Evolutionary conservation across 768 basidiomycete genomes (phyloP), one percentile per base, ranked within the genome.

Genomic region (Naematelia encephala): DNA sequence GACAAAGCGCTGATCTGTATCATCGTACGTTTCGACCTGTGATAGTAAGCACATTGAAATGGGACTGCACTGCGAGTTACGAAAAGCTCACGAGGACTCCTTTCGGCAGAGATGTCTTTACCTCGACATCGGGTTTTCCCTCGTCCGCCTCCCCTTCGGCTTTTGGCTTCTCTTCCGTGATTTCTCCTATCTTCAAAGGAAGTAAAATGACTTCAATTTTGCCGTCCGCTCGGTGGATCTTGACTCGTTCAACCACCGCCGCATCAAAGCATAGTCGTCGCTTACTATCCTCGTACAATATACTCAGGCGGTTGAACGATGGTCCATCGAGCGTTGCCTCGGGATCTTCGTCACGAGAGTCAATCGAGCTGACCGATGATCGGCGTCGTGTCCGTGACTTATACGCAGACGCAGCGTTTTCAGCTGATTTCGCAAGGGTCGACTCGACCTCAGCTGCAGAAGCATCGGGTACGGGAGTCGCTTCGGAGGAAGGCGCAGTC

Each of bases 281-380:
- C 59, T 87, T 87, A 51, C 91, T 91, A 45, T 87, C 87, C 56
- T 91, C 91, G 77, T 96, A 99, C 0, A 94, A 88, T 75, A 98
- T 91, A 5, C 93, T 96, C n/a, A 99, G 64, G 19, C 81, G 70
- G 56, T 81, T 78, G n/a, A 68, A 60, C 5, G 66, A 64, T 1
- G 76, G 77, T 47, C 51, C 43, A 25, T 21, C 26, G 21, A 59
- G 12, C 4, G 54, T 48, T 51, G 13, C 13, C 25, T 27, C 3
- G 10, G 55, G 26, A 56, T 48, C 48, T 30, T 57, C 23, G 25
- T 57, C 63, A 28, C 22, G 44, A 5, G 46, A 27, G 30, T 59
- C 53, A 19, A 19, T 23, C 16, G 51, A 44, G 48, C 51, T 58
- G 53, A 58, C 57, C 14, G 59, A 62, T 26, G 58, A 57, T 27